phyloP scores from a whole-genome alignment of 345 rosid genomes.

The Punica granatum region DNA sequence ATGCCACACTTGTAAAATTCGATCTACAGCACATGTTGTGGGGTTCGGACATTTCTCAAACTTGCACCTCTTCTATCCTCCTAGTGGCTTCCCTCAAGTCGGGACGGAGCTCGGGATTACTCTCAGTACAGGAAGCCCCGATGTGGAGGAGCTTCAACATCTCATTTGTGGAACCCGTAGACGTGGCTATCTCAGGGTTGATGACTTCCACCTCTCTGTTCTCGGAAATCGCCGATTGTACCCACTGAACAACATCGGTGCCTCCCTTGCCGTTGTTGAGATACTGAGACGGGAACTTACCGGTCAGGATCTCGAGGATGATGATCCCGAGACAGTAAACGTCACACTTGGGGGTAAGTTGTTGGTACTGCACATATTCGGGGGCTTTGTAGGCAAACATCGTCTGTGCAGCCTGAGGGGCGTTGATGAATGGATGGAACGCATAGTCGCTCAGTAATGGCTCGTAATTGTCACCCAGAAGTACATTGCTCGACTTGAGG shows the following conservation, averaged over 20 bases:
- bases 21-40: not conserved
- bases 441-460: constrained; percentile 67
- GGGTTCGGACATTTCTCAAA: constrained; percentile 2
- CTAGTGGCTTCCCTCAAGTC: constrained; percentile 46
- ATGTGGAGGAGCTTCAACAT: constrained; percentile 44
- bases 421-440: constrained; percentile 39
- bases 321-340: constrained; percentile 72
- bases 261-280: constrained; percentile 49
- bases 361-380: constrained; percentile 33
- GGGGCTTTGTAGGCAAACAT: constrained; percentile 62
- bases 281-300: constrained; percentile 70
- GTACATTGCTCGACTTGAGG: constrained; percentile 81
- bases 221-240: constrained; percentile 30
- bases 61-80: constrained; percentile 46
- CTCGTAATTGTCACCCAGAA: constrained; percentile 40
- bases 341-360: constrained; percentile 56
- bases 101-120: constrained; percentile 38
- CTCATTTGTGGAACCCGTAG: constrained; percentile 21
- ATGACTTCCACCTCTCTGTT: constrained; percentile 39
- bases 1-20: not conserved
- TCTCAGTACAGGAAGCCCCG: constrained; percentile 55
- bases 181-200: constrained; percentile 55
- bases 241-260: constrained; percentile 54
- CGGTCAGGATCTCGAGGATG: constrained; percentile 69
- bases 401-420: constrained; percentile 26